Evolutionary conservation across 208 protist genomes (phyloP).

Genomic region (Crithidia mellificae): DNA sequence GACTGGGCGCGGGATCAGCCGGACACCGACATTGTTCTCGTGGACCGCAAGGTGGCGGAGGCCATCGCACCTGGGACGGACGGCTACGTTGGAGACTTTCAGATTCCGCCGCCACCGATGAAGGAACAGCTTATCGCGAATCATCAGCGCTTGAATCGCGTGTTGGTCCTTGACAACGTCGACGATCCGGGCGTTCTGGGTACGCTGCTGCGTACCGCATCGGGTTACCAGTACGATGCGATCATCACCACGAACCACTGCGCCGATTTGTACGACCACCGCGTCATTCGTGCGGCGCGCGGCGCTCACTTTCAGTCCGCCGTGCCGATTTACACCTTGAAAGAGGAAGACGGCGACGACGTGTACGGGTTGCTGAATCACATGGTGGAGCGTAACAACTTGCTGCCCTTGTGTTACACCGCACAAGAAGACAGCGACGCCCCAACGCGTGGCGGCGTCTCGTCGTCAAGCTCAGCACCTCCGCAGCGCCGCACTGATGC

Average conservation of each 20-base stretch:
- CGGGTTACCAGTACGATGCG: conserved; percentile 86
- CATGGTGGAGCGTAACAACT: conserved; percentile 73
- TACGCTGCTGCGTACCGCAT: conserved; percentile 79
- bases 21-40: conserved; percentile 60
- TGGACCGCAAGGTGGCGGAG: conserved; percentile 51
- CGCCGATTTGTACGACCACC: conserved; percentile 88
- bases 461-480: neutral
- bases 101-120: conserved; percentile 72
- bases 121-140: conserved; percentile 89
- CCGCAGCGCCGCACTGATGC: neutral
- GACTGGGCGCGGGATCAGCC: conserved; percentile 45
- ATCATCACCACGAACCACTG: conserved; percentile 89
- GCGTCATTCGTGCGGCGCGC: conserved; percentile 80
- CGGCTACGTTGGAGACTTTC: conserved; percentile 88
- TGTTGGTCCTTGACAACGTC: conserved; percentile 91
- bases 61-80: conserved; percentile 75
- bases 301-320: conserved; percentile 85
- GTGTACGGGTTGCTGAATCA: conserved; percentile 89
- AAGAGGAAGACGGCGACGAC: conserved; percentile 88
- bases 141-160: conserved; percentile 75
- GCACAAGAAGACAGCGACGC: conserved; percentile 40
- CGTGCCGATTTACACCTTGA: conserved; percentile 82
- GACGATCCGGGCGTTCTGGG: conserved; percentile 81
- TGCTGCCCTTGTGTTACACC: conserved; percentile 73
- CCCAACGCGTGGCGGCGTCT: no score